phyloP scores from a whole-genome alignment of 306 rosid genomes.

The Castanospermum australe region DNA sequence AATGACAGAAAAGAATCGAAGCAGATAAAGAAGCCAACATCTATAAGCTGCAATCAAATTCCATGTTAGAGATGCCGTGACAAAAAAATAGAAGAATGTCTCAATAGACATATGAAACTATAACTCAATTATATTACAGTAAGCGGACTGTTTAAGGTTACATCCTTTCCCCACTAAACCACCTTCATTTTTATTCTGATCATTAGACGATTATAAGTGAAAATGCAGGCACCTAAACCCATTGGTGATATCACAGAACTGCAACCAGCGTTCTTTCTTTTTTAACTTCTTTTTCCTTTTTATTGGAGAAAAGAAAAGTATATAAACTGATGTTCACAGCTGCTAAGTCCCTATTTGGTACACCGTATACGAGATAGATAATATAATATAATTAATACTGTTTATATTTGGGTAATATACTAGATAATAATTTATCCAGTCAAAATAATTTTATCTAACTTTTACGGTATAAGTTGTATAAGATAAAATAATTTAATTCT shows the following conservation, averaged over 20 bases:
- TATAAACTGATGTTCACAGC: no score
- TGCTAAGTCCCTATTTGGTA: no score
- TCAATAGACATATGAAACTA: conserved; percentile 25
- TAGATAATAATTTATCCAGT: no score
- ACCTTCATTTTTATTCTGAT: not conserved
- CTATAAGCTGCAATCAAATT: conserved; percentile 81
- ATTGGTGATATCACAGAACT: conserved; percentile 25
- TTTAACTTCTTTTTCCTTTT: no score
- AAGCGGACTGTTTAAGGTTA: not conserved
- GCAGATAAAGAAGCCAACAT: conserved; percentile 97
- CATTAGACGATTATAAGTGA: conserved; percentile 6
- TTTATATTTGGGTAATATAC: no score
- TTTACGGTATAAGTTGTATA: no score
- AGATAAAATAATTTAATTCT: no score
- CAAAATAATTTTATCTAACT: no score
- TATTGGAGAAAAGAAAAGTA: conserved; percentile 31
- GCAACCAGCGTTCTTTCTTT: no score
- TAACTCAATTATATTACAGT: conserved; percentile 7
- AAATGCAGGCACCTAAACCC: conserved; percentile 12
- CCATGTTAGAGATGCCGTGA: conserved; percentile 19
- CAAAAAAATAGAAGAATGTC: conserved; percentile 12
- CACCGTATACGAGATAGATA: no score
- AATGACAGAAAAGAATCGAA: conserved; percentile 94
- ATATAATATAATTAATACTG: no score
- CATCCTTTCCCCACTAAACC: not conserved